Evolutionary conservation across 169 alveolate species (phyloP).

Genomic region (Plasmodium gaboni): DNA sequence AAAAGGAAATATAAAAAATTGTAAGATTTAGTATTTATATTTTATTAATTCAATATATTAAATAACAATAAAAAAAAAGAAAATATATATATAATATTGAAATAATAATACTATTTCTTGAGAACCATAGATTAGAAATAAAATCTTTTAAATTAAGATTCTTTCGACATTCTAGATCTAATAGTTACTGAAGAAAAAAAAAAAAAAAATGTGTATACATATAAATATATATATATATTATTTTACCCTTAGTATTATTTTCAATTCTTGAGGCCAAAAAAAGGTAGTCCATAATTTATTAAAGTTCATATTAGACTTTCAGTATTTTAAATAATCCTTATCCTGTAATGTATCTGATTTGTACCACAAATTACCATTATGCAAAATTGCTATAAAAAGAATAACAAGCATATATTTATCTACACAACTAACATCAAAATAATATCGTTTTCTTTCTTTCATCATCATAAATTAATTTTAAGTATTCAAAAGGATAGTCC

Average conservation of each 20-base stretch:
- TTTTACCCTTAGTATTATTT: constrained; percentile 20
- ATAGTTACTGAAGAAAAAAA: constrained; percentile 9
- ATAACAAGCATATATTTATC: constrained; percentile 75
- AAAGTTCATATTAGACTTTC: constrained; percentile 46
- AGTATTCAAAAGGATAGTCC: constrained; percentile 24
- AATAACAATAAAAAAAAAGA: too few species aligned
- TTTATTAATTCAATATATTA: too few species aligned
- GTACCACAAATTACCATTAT: constrained; percentile 86
- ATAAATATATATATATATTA: background rate
- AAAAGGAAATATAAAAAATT: too few species aligned
- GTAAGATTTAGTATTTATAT: too few species aligned
- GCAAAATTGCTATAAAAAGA: constrained; percentile 85
- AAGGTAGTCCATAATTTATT: constrained; percentile 40
- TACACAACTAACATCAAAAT: constrained; percentile 83
- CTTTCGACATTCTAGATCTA: constrained; percentile 22
- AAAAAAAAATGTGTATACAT: background rate
- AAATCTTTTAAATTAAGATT: constrained; percentile 46
- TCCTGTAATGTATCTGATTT: constrained; percentile 84
- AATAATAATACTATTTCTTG: constrained; percentile 10
- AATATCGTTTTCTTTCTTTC: constrained; percentile 77
- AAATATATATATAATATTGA: too few species aligned
- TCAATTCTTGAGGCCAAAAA: constrained; percentile 43
- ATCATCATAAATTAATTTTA: constrained; percentile 21
- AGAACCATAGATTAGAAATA: constrained; percentile 50
- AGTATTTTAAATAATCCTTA: constrained; percentile 55